phyloP scores from a whole-genome alignment of 2,329 filamentous ascomycete species.

The Cyclaneusma minus region DNA sequence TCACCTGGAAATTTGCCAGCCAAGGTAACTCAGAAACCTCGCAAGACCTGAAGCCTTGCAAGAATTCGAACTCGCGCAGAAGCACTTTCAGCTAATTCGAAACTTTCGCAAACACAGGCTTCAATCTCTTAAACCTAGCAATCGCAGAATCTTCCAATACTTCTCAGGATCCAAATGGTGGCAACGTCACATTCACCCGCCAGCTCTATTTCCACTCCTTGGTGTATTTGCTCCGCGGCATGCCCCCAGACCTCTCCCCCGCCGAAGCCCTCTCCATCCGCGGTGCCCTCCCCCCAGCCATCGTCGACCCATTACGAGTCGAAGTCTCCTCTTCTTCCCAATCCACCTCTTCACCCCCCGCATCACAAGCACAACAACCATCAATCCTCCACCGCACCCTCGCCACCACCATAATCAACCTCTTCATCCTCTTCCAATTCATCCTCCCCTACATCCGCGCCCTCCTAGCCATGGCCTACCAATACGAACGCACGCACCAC shows the following conservation, averaged over 20 bases:
- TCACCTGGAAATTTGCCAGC: constrained; percentile 34
- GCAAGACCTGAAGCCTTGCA: too few species aligned
- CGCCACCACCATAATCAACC: constrained; percentile 36
- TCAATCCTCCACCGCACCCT: constrained; percentile 44
- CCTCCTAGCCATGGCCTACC: constrained; percentile 35
- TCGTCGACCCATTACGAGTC: constrained; percentile 11
- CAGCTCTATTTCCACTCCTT: constrained; percentile 49
- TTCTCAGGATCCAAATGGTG: constrained; percentile 14
- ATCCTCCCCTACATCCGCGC: constrained; percentile 43
- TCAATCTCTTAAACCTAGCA: constrained; percentile 28
- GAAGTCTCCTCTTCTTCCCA: constrained; percentile 1
- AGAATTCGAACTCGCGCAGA: too few species aligned
- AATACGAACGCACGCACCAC: constrained; percentile 51
- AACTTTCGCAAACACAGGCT: too few species aligned
- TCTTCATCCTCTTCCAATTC: constrained; percentile 44
- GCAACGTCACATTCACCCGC: constrained; percentile 32
- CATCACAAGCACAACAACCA: constrained; percentile 14
- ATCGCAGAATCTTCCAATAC: constrained; percentile 25
- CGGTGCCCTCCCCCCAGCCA: constrained; percentile 28
- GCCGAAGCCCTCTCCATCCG: constrained; percentile 37
- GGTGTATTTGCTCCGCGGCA: constrained; percentile 45
- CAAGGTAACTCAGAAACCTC: too few species aligned
- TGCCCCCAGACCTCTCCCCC: constrained; percentile 39
- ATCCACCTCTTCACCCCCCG: not conserved
- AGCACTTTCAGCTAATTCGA: too few species aligned